Evolutionary conservation across 768 basidiomycete genomes (phyloP), one percentile per base, ranked within the genome.

Genomic region (Suillus paluster): DNA sequence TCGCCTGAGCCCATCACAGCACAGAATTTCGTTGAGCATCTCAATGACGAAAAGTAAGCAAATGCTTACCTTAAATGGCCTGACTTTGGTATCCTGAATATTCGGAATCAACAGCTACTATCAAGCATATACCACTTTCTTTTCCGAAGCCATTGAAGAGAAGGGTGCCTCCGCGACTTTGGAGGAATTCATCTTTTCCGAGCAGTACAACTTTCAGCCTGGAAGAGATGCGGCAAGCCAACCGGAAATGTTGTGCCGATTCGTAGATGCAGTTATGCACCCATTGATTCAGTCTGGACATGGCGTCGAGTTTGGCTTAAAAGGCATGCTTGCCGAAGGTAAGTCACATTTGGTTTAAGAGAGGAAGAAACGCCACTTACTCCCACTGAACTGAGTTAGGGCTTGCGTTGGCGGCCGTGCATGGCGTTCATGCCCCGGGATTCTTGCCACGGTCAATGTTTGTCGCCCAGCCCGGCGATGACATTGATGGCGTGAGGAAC

Each of bases 321-420:
- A 81, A 19, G 89, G 88, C 1, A 77, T 88, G 69, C 66, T 86
- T 1, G 82, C 82, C 8, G 88, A 91, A 79, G 90, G 89, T 87
- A 17, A 6, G 62, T 46, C 27, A 7, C 42, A 34, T 15, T 7
- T 34, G 4, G 14, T 39, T 17, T 14, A 9, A 17, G 7, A 15
- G 2, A n/a, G 12, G 25, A 46, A 21, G 10, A 17, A 1, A 1
- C 10, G 9, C 41, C 25, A 19, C 25, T 25, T 34, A 50, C 25
- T 17, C 30, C 36, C 5, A 25, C 42, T 2, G 42, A 25, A 42
- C 33, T 10, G 8, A 39, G 42, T 49, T 25, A 73, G 73, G 73
- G 48, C 73, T 74, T 41, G 68, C 73, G 1, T 4, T 70, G 15
- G 5, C 61, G 0, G 65, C 74, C 42, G 42, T 73, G 64, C 58